Evolutionary conservation across 31 red algal genomes (phyloP).

Genomic region (Porphyra umbilicalis): DNA sequence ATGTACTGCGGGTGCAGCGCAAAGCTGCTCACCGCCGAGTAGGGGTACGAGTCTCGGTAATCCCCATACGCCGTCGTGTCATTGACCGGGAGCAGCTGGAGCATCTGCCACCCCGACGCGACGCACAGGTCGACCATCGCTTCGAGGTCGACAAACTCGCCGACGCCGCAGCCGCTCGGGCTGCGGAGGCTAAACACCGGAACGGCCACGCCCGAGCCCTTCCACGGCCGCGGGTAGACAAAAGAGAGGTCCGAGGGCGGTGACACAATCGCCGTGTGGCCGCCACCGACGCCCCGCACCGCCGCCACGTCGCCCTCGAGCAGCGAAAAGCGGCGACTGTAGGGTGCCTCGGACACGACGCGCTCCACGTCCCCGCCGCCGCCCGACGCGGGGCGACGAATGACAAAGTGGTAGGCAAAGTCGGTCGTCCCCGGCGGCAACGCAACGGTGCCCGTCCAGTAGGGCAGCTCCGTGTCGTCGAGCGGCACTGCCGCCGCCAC

Average conservation of each 20-base stretch:
- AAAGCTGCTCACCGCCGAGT: slow-evolving; percentile 69
- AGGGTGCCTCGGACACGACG: neutral
- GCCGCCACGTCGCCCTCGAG: slow-evolving; percentile 4
- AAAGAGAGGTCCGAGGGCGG: slow-evolving; percentile 24
- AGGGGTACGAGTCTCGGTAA: slow-evolving; percentile 78
- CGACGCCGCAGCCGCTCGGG: slow-evolving; percentile 55
- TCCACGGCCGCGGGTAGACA: slow-evolving; percentile 29
- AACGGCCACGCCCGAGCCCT: slow-evolving; percentile 61
- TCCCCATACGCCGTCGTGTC: slow-evolving; percentile 56
- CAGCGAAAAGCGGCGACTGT: neutral
- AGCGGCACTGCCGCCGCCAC: slow-evolving; percentile 13
- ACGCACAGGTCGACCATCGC: slow-evolving; percentile 71
- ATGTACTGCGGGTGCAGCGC: slow-evolving; percentile 93
- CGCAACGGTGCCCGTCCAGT: slow-evolving; percentile 48
- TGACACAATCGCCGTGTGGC: slow-evolving; percentile 24
- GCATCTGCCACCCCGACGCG: slow-evolving; percentile 46
- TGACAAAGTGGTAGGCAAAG: slow-evolving; percentile 27
- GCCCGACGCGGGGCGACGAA: slow-evolving; percentile 9
- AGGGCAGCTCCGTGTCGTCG: slow-evolving; percentile 23
- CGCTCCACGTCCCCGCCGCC: slow-evolving; percentile 9
- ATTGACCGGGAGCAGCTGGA: slow-evolving; percentile 91
- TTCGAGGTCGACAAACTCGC: slow-evolving; percentile 80
- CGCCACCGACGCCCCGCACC: slow-evolving; percentile 1
- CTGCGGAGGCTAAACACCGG: slow-evolving; percentile 86
- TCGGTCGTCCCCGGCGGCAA: slow-evolving; percentile 1